A percentile compares a stretch with the other conserved stretches of the same genome.
These are phyloP conservation scores for Cyanodermella asteris DNA, from an alignment of 2,329 filamentous ascomycete species.

Conservation along the genomic window DNA sequence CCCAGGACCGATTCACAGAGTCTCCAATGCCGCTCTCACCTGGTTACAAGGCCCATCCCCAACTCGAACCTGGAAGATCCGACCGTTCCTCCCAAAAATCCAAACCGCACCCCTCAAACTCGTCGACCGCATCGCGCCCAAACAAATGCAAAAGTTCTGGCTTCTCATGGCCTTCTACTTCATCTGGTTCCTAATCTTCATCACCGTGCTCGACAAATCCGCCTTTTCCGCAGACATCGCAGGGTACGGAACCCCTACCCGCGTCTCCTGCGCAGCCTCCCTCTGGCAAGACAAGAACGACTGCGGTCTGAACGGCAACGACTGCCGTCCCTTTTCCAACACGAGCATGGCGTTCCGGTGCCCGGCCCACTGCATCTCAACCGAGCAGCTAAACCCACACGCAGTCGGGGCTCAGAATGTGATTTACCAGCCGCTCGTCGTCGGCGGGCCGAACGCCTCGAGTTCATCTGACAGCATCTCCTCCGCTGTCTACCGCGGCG, in stretches of 20 bases:
- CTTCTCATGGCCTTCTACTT: constrained; percentile 22
- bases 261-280: constrained; percentile 23
- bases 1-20: too few species aligned
- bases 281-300: constrained; percentile 24
- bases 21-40: constrained; percentile 17
- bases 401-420: constrained; percentile 29
- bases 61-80: constrained; percentile 22
- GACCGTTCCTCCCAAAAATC: constrained; percentile 22
- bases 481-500: constrained; percentile 30
- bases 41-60: constrained; percentile 28
- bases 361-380: constrained; percentile 29
- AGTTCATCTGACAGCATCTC: constrained; percentile 2
- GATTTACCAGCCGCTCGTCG: constrained; percentile 28
- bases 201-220: constrained; percentile 22
- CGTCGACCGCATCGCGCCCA: constrained; percentile 22
- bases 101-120: constrained; percentile 24
- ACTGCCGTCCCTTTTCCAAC: constrained; percentile 32
- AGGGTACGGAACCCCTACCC: constrained; percentile 23
- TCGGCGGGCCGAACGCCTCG: constrained; percentile 24
- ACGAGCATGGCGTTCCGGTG: constrained; percentile 32
- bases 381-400: constrained; percentile 26
- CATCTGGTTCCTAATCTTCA: constrained; percentile 25
- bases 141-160: constrained; percentile 21
- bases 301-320: constrained; percentile 32
- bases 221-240: constrained; percentile 24